Evolutionary conservation across 768 basidiomycete species (phyloP).

Genomic region (Mycena olivaceomarginata): DNA sequence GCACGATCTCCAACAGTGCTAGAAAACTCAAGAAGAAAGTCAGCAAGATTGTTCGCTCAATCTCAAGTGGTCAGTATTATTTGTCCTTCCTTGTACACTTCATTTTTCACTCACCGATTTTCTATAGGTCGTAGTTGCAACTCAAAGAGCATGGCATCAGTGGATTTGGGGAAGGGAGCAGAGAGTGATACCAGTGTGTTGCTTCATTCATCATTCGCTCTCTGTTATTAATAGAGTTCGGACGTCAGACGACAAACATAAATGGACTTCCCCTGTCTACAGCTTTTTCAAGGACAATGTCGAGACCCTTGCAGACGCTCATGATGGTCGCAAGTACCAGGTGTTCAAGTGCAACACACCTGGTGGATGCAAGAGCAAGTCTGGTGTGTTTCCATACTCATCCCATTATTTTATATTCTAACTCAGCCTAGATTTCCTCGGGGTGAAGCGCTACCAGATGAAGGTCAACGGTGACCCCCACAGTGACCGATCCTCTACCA

Average conservation of each 20-base stretch:
- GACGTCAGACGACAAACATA: neutral
- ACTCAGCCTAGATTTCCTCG: neutral
- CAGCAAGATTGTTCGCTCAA: neutral
- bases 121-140: neutral
- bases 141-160: neutral
- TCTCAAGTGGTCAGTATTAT: neutral
- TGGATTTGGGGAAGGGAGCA: neutral
- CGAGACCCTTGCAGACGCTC: neutral
- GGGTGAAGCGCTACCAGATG: neutral
- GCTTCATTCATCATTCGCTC: neutral
- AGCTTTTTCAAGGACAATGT: neutral
- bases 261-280: neutral
- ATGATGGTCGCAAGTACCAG: neutral
- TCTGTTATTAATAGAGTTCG: neutral
- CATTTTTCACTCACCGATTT: neutral
- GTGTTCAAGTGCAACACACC: neutral
- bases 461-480: neutral
- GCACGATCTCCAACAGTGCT: neutral
- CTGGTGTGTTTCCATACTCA: neutral
- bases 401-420: neutral
- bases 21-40: constrained; percentile 4
- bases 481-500: neutral
- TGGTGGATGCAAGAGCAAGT: neutral
- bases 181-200: neutral
- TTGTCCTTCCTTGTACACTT: neutral